Evolutionary conservation across 1,284 basidiomycete species (phyloP).

Genomic region (Melampsora abietis-canadensis): DNA sequence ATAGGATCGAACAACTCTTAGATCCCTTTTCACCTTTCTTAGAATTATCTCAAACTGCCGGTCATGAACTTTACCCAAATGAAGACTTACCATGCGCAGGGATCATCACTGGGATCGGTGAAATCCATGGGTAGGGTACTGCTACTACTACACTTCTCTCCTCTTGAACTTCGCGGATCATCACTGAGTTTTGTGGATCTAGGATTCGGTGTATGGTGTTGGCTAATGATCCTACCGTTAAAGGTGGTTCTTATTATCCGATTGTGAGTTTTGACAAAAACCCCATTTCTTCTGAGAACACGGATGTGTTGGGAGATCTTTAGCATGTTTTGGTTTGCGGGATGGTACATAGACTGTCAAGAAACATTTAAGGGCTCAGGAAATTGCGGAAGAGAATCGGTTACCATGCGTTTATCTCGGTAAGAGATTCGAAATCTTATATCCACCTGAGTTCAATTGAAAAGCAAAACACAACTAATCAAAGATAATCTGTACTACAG

Average conservation of each 20-base stretch:
- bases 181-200: no score
- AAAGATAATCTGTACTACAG: slow-evolving; percentile 56
- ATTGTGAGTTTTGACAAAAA: slow-evolving; percentile 68
- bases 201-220: slow-evolving; percentile 78
- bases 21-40: slow-evolving; percentile 86
- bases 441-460: slow-evolving; percentile 6
- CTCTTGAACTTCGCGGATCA: no score
- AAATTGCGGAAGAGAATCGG: slow-evolving; percentile 82
- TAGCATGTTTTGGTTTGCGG: neutral
- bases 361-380: slow-evolving; percentile 90
- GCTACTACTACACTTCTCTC: neutral
- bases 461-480: no score
- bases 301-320: no score
- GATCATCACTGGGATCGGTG: slow-evolving; percentile 80
- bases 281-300: no score
- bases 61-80: slow-evolving; percentile 76
- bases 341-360: slow-evolving; percentile 63
- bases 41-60: slow-evolving; percentile 80
- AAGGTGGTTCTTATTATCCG: slow-evolving; percentile 89
- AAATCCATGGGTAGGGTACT: slow-evolving; percentile 62
- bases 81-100: slow-evolving; percentile 82
- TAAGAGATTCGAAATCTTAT: slow-evolving; percentile 52
- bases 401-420: slow-evolving; percentile 89
- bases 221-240: slow-evolving; percentile 89
- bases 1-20: slow-evolving; percentile 65